These are phyloP conservation scores for Dioscorea cayenensis DNA, from an alignment of 116 monocot species.

Conservation along the genomic window DNA sequence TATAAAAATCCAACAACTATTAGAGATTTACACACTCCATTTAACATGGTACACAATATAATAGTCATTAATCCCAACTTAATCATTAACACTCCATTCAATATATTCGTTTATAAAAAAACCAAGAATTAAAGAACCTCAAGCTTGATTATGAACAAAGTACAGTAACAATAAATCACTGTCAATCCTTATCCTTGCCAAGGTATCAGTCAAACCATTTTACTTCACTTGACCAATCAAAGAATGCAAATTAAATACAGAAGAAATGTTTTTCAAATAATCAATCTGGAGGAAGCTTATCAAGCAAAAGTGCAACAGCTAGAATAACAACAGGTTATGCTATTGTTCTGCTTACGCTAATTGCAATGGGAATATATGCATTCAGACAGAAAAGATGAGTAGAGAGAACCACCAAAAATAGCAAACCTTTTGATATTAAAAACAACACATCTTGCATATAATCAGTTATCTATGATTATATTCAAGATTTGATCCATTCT, in stretches of 20 bases:
- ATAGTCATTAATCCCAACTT: too few species aligned
- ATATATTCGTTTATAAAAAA: too few species aligned
- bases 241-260: background rate
- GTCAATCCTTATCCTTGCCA: slow-evolving; percentile 17
- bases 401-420: slow-evolving; percentile 39
- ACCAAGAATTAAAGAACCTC: too few species aligned
- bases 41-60: too few species aligned
- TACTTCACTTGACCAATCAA: background rate
- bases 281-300: slow-evolving; percentile 6
- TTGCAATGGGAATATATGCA: slow-evolving; percentile 54
- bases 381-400: slow-evolving; percentile 55
- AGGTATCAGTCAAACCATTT: slow-evolving; percentile 21
- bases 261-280: background rate
- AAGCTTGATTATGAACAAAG: too few species aligned
- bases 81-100: too few species aligned
- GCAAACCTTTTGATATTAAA: slow-evolving; percentile 70
- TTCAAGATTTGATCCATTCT: too few species aligned
- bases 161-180: too few species aligned
- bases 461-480: too few species aligned
- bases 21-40: too few species aligned
- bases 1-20: too few species aligned
- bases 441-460: background rate
- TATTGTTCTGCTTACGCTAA: slow-evolving; percentile 39
- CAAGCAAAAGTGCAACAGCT: slow-evolving; percentile 24
- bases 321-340: slow-evolving; percentile 43